phyloP scores from a whole-genome alignment of 345 rosid genomes.

The Linum lewisii region DNA sequence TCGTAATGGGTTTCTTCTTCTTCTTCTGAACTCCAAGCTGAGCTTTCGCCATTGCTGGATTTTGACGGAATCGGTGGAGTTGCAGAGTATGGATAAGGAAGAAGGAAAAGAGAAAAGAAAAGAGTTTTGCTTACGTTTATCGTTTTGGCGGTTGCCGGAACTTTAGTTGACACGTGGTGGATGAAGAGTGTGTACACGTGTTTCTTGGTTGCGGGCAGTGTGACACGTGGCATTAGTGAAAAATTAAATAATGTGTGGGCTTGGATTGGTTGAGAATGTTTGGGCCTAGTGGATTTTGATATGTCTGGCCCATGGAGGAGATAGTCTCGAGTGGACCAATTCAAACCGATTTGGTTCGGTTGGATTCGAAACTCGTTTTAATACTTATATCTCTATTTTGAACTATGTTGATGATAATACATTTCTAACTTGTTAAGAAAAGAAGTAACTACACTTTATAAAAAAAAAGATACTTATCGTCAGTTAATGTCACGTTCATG shows the following conservation, averaged over 20 bases:
- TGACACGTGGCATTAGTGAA: background rate
- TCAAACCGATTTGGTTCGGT: too few relatives aligned
- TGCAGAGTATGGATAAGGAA: background rate
- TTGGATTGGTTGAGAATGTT: background rate
- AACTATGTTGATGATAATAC: too few relatives aligned
- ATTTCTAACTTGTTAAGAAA: too few relatives aligned
- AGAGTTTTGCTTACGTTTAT: background rate
- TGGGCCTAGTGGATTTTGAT: background rate
- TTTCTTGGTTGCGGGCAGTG: background rate
- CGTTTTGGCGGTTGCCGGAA: background rate
- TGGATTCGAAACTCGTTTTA: too few relatives aligned
- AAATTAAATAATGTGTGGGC: background rate
- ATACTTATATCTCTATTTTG: too few relatives aligned
- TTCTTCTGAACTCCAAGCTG: conserved; percentile 18
- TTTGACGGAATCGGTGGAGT: background rate
- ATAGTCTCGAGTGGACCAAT: too few relatives aligned
- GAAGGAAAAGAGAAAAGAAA: background rate
- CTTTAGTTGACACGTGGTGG: background rate
- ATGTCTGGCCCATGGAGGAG: background rate
- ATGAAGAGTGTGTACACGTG: background rate
- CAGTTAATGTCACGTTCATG: too few relatives aligned
- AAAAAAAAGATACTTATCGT: too few relatives aligned
- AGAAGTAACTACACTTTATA: too few relatives aligned
- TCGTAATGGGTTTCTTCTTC: conserved; percentile 20
- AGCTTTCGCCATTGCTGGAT: conserved; percentile 10